phyloP scores from a whole-genome alignment of 1,139 yeast species.

The Lodderomyces metapsilosis region DNA sequence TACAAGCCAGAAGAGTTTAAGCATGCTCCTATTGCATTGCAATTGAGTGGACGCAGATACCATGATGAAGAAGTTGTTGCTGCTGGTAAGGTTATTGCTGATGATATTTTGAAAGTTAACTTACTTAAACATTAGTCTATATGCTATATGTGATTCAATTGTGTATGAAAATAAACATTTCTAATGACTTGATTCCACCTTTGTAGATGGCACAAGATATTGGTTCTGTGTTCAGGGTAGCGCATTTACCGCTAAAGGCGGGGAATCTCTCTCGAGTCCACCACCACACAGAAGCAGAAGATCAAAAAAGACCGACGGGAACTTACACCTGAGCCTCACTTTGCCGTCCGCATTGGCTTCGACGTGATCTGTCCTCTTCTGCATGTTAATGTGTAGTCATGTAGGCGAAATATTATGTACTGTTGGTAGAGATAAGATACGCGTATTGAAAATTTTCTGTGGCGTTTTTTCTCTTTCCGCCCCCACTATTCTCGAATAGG shows the following conservation, averaged over 20 bases:
- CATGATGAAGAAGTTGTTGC: slow-evolving; percentile 43
- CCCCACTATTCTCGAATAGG: background rate
- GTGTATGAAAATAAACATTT: too few species aligned
- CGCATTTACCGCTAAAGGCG: background rate
- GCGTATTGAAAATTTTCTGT: background rate
- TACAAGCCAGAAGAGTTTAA: slow-evolving; percentile 33
- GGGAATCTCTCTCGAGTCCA: too few species aligned
- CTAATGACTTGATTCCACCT: too few species aligned
- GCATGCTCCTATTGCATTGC: slow-evolving; percentile 45
- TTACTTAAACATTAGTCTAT: slow-evolving; percentile 16
- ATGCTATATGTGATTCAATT: background rate
- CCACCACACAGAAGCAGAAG: too few species aligned
- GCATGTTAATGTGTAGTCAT: too few species aligned
- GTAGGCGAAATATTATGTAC: too few species aligned
- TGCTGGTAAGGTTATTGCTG: slow-evolving; percentile 35
- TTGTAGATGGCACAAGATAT: background rate
- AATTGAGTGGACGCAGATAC: slow-evolving; percentile 39
- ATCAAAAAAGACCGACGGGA: too few species aligned
- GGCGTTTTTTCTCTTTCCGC: background rate
- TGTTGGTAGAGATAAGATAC: too few species aligned
- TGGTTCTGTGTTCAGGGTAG: background rate
- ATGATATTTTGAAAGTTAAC: slow-evolving; percentile 25
- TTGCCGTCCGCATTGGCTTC: too few species aligned
- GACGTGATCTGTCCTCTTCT: too few species aligned
- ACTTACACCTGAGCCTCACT: too few species aligned